These are phyloP conservation scores for Phoma sp. DNA, from an alignment of 2,329 filamentous ascomycete genomes.

Conservation along the genomic window DNA sequence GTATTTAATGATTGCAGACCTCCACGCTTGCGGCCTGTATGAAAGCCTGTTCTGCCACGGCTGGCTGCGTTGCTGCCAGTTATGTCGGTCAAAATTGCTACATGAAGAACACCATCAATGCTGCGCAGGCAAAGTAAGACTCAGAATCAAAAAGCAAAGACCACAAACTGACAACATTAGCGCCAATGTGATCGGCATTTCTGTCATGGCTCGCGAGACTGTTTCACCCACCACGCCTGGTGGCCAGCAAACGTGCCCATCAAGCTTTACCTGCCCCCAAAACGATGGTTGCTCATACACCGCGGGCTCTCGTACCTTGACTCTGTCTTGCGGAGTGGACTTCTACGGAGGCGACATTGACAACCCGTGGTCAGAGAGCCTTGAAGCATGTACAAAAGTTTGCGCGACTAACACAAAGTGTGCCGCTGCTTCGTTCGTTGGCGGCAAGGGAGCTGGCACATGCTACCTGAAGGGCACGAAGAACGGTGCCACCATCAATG, in stretches of 20 bases:
- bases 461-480: not conserved
- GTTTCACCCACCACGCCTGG: not conserved
- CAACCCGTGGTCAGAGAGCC: not conserved
- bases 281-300: not conserved
- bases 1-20: not conserved
- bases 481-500: not conserved
- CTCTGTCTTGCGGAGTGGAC: not conserved
- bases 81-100: not conserved
- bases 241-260: not conserved
- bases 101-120: not conserved
- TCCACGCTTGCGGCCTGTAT: not conserved
- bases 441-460: not conserved
- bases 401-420: not conserved
- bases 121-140: not conserved
- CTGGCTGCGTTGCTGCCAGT: not conserved
- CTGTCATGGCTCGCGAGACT: not conserved
- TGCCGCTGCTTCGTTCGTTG: not conserved
- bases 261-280: not conserved
- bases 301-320: not conserved
- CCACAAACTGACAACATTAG: not conserved
- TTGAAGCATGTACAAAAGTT: not conserved
- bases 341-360: not conserved
- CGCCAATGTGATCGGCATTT: not conserved
- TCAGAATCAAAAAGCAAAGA: not conserved
- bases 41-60: not conserved